These are phyloP conservation scores for Fragaria vesca DNA, from an alignment of 306 rosid species.

Conservation along the genomic window DNA sequence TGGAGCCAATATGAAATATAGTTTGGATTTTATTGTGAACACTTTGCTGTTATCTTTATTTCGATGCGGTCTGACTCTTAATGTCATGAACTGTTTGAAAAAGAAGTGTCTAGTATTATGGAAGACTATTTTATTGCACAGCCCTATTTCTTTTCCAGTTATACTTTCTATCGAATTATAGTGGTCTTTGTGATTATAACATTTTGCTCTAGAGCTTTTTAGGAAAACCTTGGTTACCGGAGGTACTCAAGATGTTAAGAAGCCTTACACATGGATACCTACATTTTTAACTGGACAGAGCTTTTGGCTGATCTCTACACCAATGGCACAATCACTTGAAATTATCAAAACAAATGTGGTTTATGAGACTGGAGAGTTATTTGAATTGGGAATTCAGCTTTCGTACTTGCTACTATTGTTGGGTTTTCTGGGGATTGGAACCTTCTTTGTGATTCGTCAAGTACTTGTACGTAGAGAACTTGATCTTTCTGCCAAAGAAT, in stretches of 20 bases:
- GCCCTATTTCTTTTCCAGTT: neutral
- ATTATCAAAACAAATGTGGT: constrained; percentile 47
- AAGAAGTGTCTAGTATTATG: neutral
- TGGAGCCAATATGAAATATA: neutral
- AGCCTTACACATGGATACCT: constrained; percentile 42
- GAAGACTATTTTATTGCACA: neutral
- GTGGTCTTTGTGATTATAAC: constrained; percentile 10
- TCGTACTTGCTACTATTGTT: constrained; percentile 64
- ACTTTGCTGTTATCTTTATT: neutral
- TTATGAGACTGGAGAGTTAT: constrained; percentile 74
- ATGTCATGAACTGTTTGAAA: neutral
- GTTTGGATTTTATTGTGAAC: neutral
- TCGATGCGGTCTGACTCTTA: neutral
- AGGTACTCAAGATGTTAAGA: constrained; percentile 41
- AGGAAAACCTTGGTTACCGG: constrained; percentile 32
- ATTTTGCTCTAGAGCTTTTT: constrained; percentile 33
- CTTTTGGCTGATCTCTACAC: constrained; percentile 53
- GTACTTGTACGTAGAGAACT: constrained; percentile 97
- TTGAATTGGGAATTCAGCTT: constrained; percentile 90
- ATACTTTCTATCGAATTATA: neutral
- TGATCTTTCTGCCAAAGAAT: constrained; percentile 96
- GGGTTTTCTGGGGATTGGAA: constrained; percentile 80
- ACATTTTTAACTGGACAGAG: constrained; percentile 58
- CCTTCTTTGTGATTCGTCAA: constrained; percentile 87
- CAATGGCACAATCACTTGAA: constrained; percentile 57